Evolutionary conservation across 2,329 filamentous ascomycete genomes (phyloP).

Genomic region (Cercospora berteroae): DNA sequence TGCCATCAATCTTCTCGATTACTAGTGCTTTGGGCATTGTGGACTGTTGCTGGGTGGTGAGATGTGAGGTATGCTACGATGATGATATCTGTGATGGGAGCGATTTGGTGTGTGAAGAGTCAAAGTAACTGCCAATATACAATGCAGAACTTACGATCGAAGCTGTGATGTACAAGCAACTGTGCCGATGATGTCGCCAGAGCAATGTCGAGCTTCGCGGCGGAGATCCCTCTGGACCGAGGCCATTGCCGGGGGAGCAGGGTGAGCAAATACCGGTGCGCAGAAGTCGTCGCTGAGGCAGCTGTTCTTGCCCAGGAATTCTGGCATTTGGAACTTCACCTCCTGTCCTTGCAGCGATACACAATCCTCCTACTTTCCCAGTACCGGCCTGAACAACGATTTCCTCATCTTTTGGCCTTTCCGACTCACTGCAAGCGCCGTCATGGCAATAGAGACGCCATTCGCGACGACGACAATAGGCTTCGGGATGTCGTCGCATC

Average conservation of each 20-base stretch:
- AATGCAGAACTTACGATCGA: background rate
- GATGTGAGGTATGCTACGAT: background rate
- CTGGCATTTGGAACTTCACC: background rate
- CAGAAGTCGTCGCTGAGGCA: background rate
- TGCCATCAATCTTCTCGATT: constrained; percentile 70
- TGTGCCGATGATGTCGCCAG: constrained; percentile 6
- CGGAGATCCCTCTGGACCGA: constrained; percentile 12
- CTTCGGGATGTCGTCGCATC: background rate
- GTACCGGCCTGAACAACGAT: too few species aligned
- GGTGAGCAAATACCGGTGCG: background rate
- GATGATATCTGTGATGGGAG: too few species aligned
- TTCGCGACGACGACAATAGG: too few species aligned
- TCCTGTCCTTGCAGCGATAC: background rate
- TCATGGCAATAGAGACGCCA: too few species aligned
- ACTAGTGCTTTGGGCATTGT: constrained; percentile 57
- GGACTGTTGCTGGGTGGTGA: background rate
- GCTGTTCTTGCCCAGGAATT: background rate
- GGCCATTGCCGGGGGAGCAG: constrained; percentile 1
- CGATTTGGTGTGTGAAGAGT: too few species aligned
- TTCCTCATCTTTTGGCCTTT: too few species aligned
- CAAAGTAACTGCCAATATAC: too few species aligned
- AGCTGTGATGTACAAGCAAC: background rate
- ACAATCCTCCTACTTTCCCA: too few species aligned
- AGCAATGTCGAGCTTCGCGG: constrained; percentile 10
- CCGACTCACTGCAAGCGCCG: too few species aligned